phyloP scores from a whole-genome alignment of 2,329 filamentous ascomycete genomes.

The Colletotrichum nymphaeae region DNA sequence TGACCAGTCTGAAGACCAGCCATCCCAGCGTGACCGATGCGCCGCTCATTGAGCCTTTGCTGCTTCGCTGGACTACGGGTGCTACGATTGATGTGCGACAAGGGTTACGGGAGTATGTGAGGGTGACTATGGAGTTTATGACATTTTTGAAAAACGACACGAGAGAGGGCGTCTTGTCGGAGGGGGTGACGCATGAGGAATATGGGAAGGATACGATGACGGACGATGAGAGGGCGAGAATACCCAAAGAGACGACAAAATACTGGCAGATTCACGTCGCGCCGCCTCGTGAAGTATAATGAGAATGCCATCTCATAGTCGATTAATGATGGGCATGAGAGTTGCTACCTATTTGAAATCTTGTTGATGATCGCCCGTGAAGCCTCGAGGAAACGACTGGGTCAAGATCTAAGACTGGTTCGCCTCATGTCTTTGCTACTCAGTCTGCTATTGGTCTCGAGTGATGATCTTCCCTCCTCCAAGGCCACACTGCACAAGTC shows the following conservation, averaged over 20 bases:
- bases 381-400: neutral
- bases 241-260: constrained; percentile 46
- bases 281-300: constrained; percentile 8
- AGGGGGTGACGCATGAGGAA: constrained; percentile 57
- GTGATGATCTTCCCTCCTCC: neutral
- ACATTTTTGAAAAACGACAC: constrained; percentile 55
- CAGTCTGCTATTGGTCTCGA: neutral
- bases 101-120: constrained; percentile 70
- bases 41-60: constrained; percentile 70
- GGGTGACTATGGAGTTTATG: constrained; percentile 68
- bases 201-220: constrained; percentile 54
- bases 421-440: neutral
- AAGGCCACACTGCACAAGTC: neutral
- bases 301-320: neutral
- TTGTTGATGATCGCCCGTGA: neutral
- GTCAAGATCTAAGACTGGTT: neutral
- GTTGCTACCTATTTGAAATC: neutral
- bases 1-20: constrained; percentile 64
- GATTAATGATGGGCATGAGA: too few species aligned
- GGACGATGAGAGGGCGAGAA: constrained; percentile 44
- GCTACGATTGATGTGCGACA: constrained; percentile 67
- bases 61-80: constrained; percentile 71
- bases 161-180: constrained; percentile 59
- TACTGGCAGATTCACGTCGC: constrained; percentile 57
- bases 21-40: constrained; percentile 76